These are phyloP conservation scores for Liriodendron chinense DNA, from an alignment of 164 flowering plant genomes.

Conservation along the genomic window DNA sequence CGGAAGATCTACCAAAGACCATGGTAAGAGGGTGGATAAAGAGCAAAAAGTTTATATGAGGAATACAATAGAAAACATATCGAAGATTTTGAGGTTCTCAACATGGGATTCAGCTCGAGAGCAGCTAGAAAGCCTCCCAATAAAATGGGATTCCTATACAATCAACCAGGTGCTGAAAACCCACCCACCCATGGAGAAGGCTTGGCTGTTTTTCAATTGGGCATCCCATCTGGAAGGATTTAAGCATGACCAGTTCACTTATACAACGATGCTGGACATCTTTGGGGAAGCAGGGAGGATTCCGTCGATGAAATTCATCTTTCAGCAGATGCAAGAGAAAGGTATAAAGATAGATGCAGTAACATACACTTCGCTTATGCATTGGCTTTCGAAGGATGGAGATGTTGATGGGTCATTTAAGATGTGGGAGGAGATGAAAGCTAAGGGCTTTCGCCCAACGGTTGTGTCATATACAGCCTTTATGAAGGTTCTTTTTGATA, in stretches of 20 bases:
- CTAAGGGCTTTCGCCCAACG: slow-evolving; percentile 56
- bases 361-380: slow-evolving; percentile 76
- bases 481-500: slow-evolving; percentile 78
- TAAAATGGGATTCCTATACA: slow-evolving; percentile 83
- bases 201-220: slow-evolving; percentile 93
- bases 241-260: slow-evolving; percentile 89
- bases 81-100: slow-evolving; percentile 53
- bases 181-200: slow-evolving; percentile 89
- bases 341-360: slow-evolving; percentile 68
- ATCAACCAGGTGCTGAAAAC: slow-evolving; percentile 76
- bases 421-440: slow-evolving; percentile 81
- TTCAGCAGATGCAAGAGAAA: slow-evolving; percentile 70
- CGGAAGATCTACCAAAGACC: slow-evolving; percentile 13
- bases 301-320: slow-evolving; percentile 67
- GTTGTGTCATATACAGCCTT: slow-evolving; percentile 89
- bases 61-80: slow-evolving; percentile 44
- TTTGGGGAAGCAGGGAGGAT: slow-evolving; percentile 94
- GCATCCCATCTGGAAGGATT: slow-evolving; percentile 48
- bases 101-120: slow-evolving; percentile 80
- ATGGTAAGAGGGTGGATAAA: slow-evolving; percentile 2
- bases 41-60: slow-evolving; percentile 52
- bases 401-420: slow-evolving; percentile 61
- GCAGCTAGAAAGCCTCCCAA: slow-evolving; percentile 40
- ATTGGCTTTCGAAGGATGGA: slow-evolving; percentile 80
- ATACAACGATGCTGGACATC: slow-evolving; percentile 90